phyloP scores from a whole-genome alignment of 139 green algal species.

The Deuterostichococcus epilithicus region DNA sequence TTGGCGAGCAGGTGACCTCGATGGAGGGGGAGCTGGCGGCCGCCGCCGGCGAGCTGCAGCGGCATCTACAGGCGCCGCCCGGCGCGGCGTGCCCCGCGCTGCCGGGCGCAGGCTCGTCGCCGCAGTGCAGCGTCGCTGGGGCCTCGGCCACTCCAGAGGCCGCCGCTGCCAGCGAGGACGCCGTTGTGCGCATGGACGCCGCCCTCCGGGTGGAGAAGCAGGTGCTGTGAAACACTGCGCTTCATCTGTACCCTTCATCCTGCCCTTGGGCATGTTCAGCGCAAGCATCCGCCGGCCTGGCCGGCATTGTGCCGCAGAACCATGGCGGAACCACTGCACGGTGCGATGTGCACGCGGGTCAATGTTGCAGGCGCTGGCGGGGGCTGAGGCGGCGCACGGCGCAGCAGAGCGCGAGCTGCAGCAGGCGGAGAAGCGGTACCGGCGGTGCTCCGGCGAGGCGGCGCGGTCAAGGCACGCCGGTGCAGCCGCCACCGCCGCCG shows the following conservation, averaged over 20 bases:
- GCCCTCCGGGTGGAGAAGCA: background rate
- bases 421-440: slow-evolving; percentile 13
- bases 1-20: background rate
- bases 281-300: no score
- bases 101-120: no score
- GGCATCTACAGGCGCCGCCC: background rate
- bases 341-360: no score
- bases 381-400: slow-evolving; percentile 2
- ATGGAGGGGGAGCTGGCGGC: background rate
- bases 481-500: background rate
- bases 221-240: background rate
- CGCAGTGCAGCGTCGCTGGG: no score
- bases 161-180: background rate
- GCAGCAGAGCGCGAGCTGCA: slow-evolving; percentile 16
- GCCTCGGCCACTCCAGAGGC: slow-evolving; percentile 11
- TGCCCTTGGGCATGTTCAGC: no score
- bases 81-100: no score
- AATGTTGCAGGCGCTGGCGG: slow-evolving; percentile 16
- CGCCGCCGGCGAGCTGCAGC: slow-evolving; percentile 1
- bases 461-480: background rate
- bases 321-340: no score
- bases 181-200: background rate
- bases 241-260: background rate
- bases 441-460: slow-evolving; percentile 9
- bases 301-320: no score